phyloP scores from a whole-genome alignment of 139 green algal genomes.

The Chlorella sorokiniana region DNA sequence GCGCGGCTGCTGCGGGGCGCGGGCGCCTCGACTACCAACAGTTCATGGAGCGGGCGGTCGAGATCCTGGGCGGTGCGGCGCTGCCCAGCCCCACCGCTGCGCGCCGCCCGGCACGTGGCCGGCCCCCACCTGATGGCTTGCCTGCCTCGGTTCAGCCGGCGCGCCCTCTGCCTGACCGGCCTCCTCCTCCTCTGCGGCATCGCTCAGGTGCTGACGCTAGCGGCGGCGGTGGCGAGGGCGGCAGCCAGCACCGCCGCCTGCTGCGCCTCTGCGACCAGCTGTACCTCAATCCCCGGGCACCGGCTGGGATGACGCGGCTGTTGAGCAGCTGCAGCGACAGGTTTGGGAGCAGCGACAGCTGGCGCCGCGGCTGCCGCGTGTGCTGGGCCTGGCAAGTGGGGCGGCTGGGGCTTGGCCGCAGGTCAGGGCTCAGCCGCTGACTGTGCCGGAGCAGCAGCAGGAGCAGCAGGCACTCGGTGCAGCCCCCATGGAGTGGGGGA shows the following conservation, averaged over 20 bases:
- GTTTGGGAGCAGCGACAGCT: neutral
- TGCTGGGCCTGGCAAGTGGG: too few species aligned
- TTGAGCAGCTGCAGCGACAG: neutral
- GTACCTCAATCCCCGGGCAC: neutral
- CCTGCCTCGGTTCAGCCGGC: too few species aligned
- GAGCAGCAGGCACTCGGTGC: neutral
- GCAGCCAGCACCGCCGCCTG: neutral
- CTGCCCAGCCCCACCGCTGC: too few species aligned
- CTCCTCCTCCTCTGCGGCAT: too few species aligned
- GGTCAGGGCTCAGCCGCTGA: neutral
- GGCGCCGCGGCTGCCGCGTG: neutral
- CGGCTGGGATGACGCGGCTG: neutral
- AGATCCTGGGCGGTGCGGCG: too few species aligned
- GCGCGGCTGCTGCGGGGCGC: too few species aligned
- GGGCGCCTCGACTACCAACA: too few species aligned
- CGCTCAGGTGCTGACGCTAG: too few species aligned
- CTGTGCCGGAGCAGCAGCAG: neutral
- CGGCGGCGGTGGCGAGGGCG: neutral
- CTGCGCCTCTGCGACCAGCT: slow-evolving; percentile 2
- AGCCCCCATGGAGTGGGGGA: neutral
- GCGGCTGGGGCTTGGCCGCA: neutral
- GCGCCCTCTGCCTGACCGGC: too few species aligned
- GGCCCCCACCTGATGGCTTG: too few species aligned
- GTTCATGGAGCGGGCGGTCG: too few species aligned
- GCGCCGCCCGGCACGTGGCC: too few species aligned